A percentile compares a stretch with the other conserved stretches of the same genome.
phyloP scores from a whole-genome alignment of 2,329 filamentous ascomycete species.

The Fusarium armeniacum region DNA sequence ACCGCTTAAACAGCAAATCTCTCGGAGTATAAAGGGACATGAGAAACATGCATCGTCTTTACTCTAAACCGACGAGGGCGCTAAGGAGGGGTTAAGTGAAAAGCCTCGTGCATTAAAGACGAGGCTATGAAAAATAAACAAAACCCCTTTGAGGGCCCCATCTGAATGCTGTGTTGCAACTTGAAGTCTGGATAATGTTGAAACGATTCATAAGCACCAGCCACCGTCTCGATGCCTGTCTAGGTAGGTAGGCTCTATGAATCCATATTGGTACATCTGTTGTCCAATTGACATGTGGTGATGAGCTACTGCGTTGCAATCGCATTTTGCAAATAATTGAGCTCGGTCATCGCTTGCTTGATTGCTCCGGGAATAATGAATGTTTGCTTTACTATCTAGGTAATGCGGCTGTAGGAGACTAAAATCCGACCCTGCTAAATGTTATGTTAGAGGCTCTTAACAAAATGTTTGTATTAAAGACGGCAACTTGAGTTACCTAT shows the following conservation, averaged over 20 bases:
- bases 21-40: conserved; percentile 25
- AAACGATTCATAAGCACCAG: neutral
- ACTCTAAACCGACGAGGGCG: conserved; percentile 38
- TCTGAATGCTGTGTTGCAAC: neutral
- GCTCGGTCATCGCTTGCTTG: no score
- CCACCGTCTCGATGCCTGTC: neutral
- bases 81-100: conserved; percentile 32
- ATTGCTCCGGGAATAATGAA: neutral
- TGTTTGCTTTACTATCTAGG: neutral
- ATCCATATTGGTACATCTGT: neutral
- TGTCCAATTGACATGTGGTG: neutral
- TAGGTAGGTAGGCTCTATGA: neutral
- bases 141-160: conserved; percentile 35
- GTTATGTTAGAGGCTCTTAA: neutral
- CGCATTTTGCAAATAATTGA: neutral
- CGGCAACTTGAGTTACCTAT: neutral
- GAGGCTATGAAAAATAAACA: conserved; percentile 44
- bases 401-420: neutral
- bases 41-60: conserved; percentile 7
- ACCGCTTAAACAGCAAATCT: conserved; percentile 35
- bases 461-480: neutral
- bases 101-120: conserved; percentile 36
- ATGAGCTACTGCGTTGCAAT: neutral
- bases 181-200: neutral
- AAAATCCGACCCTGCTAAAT: neutral